Evolutionary conservation across 768 basidiomycete species (phyloP).

Genomic region (Pholiota conissans): DNA sequence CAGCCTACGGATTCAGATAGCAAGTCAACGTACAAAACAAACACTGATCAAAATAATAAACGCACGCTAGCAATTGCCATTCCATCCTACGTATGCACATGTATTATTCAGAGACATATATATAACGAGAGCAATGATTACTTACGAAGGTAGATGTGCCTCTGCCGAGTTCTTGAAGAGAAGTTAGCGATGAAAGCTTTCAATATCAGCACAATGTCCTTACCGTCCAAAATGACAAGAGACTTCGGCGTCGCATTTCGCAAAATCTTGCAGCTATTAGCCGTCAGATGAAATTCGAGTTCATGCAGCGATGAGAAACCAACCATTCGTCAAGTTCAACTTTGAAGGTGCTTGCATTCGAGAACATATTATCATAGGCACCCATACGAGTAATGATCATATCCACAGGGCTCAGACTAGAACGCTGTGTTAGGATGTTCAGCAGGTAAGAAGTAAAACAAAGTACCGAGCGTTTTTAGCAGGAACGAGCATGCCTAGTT

Average conservation of each 20-base stretch:
- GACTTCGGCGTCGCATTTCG: constrained; percentile 93
- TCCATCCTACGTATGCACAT: constrained; percentile 68
- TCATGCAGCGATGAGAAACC: constrained; percentile 1
- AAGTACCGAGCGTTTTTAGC: constrained; percentile 74
- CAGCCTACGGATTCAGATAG: constrained; percentile 61
- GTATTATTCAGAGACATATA: too few species aligned
- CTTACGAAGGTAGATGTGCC: constrained; percentile 91
- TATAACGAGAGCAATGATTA: too few species aligned
- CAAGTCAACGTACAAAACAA: not conserved
- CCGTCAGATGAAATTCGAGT: not conserved
- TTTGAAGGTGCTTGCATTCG: constrained; percentile 94
- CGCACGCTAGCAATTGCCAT: constrained; percentile 94
- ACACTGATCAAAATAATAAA: constrained; percentile 1
- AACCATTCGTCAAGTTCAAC: constrained; percentile 98
- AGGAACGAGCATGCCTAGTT: constrained; percentile 94
- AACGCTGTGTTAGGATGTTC: not conserved
- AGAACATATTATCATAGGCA: constrained; percentile 97
- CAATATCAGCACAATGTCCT: constrained; percentile 19
- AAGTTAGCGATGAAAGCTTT: constrained; percentile 11
- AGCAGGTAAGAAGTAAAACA: not conserved
- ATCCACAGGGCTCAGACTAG: constrained; percentile 85
- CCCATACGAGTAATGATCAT: constrained; percentile 97
- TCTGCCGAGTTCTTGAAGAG: constrained; percentile 70
- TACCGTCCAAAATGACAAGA: constrained; percentile 92
- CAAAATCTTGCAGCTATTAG: constrained; percentile 82